A percentile compares a stretch with the other conserved stretches of the same genome.
Evolutionary conservation across 176 grass and related monocot genomes (phyloP).

Genomic region (Aegilops speltoides): DNA sequence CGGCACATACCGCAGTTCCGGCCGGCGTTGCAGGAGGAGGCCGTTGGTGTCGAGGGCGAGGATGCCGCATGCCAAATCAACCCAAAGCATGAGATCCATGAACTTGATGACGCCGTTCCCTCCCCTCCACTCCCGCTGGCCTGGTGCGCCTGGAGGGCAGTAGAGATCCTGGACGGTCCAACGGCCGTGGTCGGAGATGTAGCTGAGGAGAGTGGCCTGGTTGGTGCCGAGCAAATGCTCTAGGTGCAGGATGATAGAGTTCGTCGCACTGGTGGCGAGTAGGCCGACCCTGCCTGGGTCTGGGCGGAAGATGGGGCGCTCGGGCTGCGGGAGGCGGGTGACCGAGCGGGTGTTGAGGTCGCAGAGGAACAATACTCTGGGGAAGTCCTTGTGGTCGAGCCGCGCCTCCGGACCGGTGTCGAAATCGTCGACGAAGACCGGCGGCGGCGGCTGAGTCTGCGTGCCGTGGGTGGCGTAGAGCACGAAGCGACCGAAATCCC

Average conservation of each 20-base stretch:
- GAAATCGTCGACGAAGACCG: background rate
- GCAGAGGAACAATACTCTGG: background rate
- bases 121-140: background rate
- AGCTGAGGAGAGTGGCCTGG: background rate
- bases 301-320: background rate
- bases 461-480: background rate
- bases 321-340: background rate
- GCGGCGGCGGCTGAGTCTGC: background rate
- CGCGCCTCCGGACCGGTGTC: background rate
- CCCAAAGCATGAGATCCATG: background rate
- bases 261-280: background rate
- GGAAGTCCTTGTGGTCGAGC: background rate
- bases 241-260: background rate
- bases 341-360: background rate
- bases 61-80: background rate
- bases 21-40: background rate
- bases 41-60: background rate
- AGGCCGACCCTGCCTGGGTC: background rate
- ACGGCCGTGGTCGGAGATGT: background rate
- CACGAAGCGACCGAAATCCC: background rate
- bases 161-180: background rate
- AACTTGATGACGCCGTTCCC: background rate
- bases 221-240: background rate
- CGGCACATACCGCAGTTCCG: background rate
- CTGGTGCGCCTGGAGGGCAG: background rate